Base-by-base conservation (phyloP, 2,329 filamentous ascomycete genomes). In the Pestalotiopsis sp. region DNA sequence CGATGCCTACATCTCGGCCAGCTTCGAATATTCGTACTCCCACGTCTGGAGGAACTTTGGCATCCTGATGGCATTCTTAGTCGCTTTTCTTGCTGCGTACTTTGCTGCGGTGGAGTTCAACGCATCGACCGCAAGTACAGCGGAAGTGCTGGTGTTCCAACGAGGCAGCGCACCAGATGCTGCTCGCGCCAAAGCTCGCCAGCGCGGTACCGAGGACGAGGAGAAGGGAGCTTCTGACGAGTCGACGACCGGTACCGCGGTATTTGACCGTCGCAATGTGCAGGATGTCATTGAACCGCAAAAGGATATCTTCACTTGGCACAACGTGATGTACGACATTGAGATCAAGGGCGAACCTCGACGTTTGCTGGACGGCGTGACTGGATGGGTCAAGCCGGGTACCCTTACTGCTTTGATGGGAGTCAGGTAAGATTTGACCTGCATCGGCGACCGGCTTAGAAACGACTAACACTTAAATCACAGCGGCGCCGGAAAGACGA, bases 331-430 rank as follows among this genome's bases (percentile, higher is more conserved):
- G 71, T 97, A 87, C 68, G 85, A 89, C 25, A 86, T 90, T 72
- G 87, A 91, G 73, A 92, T 97, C 80, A 96, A 96, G 80, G 85
- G 85, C 1, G 88, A 93, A 71, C 81, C 85, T 1, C 88, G 93
- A 17, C 87, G 91, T 20, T 78, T 97, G 70, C 81, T 97, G 65
- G 91, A 97, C 72, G 83, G 94, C 68, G 92, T 97, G 1, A 89
- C 93, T 73, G 94, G 94, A 5, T 97, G 93, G 92, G 93, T 97
- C 68, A 95, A 95, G 78, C 94, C 94, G 0, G 94, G 94, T 39
- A 97, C 93, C 1, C 82, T 97, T 39, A 97, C 94, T 2, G 94
- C 93, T 2, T 84, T 97, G 1, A 93, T 93, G 91, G 86, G 90
- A 79, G 89, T 90, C 9, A 52, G 45, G 45, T 52, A 52, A 52